These are phyloP conservation scores for Chernovozyma aurita DNA, from an alignment of 1,139 yeast species.

Conservation along the genomic window DNA sequence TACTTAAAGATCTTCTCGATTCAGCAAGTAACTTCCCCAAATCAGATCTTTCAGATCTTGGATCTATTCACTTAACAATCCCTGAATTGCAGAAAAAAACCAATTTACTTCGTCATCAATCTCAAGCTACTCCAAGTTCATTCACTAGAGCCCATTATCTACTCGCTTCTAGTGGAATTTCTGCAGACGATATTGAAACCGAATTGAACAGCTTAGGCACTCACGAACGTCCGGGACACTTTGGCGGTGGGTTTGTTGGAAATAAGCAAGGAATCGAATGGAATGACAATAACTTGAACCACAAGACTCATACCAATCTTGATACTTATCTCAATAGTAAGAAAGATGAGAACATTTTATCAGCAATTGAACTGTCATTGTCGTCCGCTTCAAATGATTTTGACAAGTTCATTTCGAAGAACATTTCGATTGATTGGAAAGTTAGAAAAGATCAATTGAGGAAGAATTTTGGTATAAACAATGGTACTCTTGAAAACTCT, in stretches of 20 bases:
- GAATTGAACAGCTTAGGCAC: conserved; percentile 41
- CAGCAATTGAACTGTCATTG: conserved; percentile 80
- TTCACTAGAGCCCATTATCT: conserved; percentile 88
- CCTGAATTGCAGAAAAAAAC: conserved; percentile 75
- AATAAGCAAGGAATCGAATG: background rate
- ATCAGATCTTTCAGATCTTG: conserved; percentile 54
- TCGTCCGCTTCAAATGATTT: conserved; percentile 76
- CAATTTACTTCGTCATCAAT: conserved; percentile 48
- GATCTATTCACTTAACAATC: conserved; percentile 70
- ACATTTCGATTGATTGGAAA: conserved; percentile 80
- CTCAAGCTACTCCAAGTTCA: conserved; percentile 33
- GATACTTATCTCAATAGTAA: conserved; percentile 61
- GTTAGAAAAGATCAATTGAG: conserved; percentile 69
- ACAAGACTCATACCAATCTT: conserved; percentile 17
- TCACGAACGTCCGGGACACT: conserved; percentile 4
- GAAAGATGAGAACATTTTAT: conserved; percentile 77
- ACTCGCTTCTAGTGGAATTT: conserved; percentile 84
- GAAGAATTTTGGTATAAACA: conserved; percentile 55
- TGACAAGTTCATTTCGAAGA: conserved; percentile 69
- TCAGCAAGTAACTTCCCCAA: conserved; percentile 69
- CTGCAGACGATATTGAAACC: conserved; percentile 79
- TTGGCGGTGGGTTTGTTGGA: conserved; percentile 2
- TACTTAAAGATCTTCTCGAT: conserved; percentile 62
- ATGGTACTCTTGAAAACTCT: conserved; percentile 12
- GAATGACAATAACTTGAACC: background rate